A percentile compares a stretch with the other conserved stretches of the same genome.
These are phyloP conservation scores for Penicillium verhagenii DNA, from an alignment of 495 filamentous ascomycete genomes.

Conservation along the genomic window DNA sequence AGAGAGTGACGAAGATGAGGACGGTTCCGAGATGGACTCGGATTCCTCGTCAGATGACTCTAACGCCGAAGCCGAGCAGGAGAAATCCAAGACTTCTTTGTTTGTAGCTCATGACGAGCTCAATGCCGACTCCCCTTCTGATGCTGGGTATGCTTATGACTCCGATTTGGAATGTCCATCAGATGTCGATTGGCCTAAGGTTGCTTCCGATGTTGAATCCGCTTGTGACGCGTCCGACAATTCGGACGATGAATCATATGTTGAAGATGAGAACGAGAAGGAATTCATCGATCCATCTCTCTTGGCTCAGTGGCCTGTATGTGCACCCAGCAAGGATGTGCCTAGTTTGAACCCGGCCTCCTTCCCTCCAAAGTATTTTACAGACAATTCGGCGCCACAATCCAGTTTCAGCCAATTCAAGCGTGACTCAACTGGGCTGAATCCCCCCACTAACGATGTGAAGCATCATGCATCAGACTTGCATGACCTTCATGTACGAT, in stretches of 20 bases:
- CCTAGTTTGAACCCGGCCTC: too few species aligned
- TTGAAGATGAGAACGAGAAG: neutral
- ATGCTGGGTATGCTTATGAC: neutral
- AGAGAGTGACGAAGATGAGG: neutral
- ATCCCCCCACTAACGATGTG: neutral
- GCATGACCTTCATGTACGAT: conserved; percentile 7
- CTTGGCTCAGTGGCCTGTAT: too few species aligned
- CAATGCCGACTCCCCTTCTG: neutral
- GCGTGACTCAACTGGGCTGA: too few species aligned
- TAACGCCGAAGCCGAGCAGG: neutral
- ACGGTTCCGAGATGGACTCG: neutral
- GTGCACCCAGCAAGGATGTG: too few species aligned
- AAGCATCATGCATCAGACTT: neutral
- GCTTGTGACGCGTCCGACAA: neutral
- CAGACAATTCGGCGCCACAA: too few species aligned
- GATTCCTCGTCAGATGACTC: neutral
- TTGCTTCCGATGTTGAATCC: neutral
- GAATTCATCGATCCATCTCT: conserved; percentile 10
- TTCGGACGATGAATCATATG: neutral
- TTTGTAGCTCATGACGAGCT: neutral
- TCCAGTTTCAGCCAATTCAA: too few species aligned
- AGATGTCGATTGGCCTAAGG: too few species aligned
- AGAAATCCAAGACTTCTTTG: neutral
- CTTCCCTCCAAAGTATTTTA: too few species aligned
- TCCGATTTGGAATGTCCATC: too few species aligned